Evolutionary conservation across 2,329 filamentous ascomycete genomes (phyloP), one percentile per base, ranked within the genome.

Genomic region (Botrytis hyacinthi): DNA sequence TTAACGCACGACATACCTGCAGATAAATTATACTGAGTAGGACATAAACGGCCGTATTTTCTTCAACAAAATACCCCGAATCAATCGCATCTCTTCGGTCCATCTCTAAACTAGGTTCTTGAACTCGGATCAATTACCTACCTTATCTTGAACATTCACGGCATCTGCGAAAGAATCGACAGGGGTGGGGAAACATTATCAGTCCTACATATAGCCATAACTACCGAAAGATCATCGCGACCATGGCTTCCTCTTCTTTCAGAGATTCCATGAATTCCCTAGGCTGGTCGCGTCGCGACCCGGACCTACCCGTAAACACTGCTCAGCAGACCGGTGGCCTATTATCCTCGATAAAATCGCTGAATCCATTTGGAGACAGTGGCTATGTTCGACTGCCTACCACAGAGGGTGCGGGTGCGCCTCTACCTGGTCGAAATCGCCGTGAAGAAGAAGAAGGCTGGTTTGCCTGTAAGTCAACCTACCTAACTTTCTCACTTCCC

Each of bases 381-480:
- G 94, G 95, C 82, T 97, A 97, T 88, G 92, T 98, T 77, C 91
- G 93, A 82, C 90, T 99, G 68, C 95, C 96, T 73, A 96, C 93
- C 70, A 91, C 91, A 78, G 95, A 97, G 81, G 87, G 88, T 78
- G 87, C 93, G 51, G 94, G 94, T 67, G 94, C 95, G 76, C 94
- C 95, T 77, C 85, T 98, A 68, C 95, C 95, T 70, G 94, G 94
- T 75, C 90, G 93, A 75, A 93, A 83, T 81, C 89, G 95, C 80
- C 90, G 95, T 79, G 95, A 98, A 81, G 96, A 98, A 83, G 95
- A 98, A 82, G 96, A 98, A 84, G 93, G 91, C 76, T 98, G 93
- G 90, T 95, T 98, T 89, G 91, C 93, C 80, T 86, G 96, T 99
- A 89, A 95, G 96, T 90, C 73, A 74, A 76, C 73, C 73, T 73